Base-by-base conservation (phyloP, 441 rosid species). In the Erysimum pusillum region DNA sequence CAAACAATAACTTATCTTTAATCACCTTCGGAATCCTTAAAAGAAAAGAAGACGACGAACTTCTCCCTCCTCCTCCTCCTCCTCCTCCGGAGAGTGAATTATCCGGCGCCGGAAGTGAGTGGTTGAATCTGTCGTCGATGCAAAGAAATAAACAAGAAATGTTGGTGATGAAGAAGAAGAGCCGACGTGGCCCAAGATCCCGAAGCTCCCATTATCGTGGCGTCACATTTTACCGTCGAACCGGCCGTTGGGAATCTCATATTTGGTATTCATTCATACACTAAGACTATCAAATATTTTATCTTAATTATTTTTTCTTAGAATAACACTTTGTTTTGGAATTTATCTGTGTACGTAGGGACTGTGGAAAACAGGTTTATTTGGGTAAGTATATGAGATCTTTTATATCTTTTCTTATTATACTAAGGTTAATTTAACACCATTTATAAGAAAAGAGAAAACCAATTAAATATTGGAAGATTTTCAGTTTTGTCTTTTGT, bases 221-320 rank as follows among this genome's bases (percentile, higher is more conserved):
- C 1, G 90, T 86, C 77, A 88, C 92, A 17, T 88, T 86, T 74
- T 88, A 88, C 75, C 79, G 90, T 66, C 62, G 92, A 67, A 88
- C 92, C 3, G 88, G 92, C 49, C 80, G 92, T 36, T 88, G 92
- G 92, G 92, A 88, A 59, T 88, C 92, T 41, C 89, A 88, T 68
- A 88, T 88, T 51, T 88, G 92, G 92, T 88, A 69, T 67, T 32
- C 42, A 15, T 32, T 17, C 14, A 36, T 67, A 18, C 22, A 67
- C 10, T 8, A 4, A 18, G 13, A 3, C 5, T 20, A 51, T 20
- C 4, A 51, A 18, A 18, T 9, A 51, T 18, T 3, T 18, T 15
- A 2, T 17, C 11, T 18, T 49, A 17, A 3, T 10, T 51, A 2
- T 20, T 51, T 4, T 9, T 22, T 34, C 36, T 41, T 7, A 7